Base-by-base conservation (phyloP, 306 rosid species). In the Gastrolobium villosum region DNA sequence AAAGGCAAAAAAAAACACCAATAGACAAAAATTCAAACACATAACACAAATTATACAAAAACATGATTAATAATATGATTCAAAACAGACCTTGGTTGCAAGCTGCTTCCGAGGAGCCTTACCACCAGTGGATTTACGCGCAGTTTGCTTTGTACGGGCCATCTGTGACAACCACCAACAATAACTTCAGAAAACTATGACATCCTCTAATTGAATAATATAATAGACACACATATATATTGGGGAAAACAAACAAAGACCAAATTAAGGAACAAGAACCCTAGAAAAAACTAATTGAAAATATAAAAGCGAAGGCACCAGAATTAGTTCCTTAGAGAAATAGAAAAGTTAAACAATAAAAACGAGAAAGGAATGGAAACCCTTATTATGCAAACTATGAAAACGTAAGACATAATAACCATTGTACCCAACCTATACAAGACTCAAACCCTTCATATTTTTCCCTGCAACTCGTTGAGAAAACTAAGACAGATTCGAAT, bases 121-220 rank as follows among this genome's bases (percentile, higher is more conserved):
- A 69, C 98, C 98, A 76, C 98, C 97, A 0, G 98, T 94, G 0
- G 98, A 94, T 84, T 94, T 94, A 1, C 98, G 98, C 54, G 98
- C 98, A 14, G 98, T 94, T 89, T 94, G 98, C 88, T 94, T 94
- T 0, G 98, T 94, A 94, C 98, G 98, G 39, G 98, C 98, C 98
- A 94, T 94, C 96, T 94, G 56, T 2, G 1, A 5, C 1, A 76
- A 50, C 5, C 3, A 1, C 0, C 5, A 30, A 26, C 4, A 2
- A 4, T 0, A 44, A 6, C 4, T 34, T 36, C 36, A 15, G 8
- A 2, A 50, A 28, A 50, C n/a, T 5, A n/a, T 50, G 28, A 14
- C 56, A 14, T n/a, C 1, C 8, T 1, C 3, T 5, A 14, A 14
- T 6, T 7, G 48, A 43, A 6, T 10, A 43, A 6, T 2, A 7